Base-by-base conservation (phyloP, 805 yeast genomes). In the Lachancea waltii region DNA sequence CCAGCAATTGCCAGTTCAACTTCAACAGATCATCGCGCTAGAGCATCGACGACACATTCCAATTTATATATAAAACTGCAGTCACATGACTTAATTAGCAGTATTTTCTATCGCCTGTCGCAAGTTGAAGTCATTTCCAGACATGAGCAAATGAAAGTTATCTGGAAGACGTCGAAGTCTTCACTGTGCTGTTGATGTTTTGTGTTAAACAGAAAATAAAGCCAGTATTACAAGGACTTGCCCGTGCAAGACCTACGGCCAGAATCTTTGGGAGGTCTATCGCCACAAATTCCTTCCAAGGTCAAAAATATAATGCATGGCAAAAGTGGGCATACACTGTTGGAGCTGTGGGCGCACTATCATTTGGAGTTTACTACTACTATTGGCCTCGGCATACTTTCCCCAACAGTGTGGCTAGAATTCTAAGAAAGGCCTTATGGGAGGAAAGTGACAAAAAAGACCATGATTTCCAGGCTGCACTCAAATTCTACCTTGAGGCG, bases 351-450 rank as follows among this genome's bases (percentile, higher is more conserved):
- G 51, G 60, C 7, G 42, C 49, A 0, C 27, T 54, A 4, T 48
- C 62, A 0, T 48, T 51, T 30, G 58, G 50, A 1, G 27, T 54
- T 1, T 66, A 65, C 64, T 65, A 62, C 59, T 45, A 67, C 41
- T 73, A 67, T 55, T 78, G 82, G 81, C 85, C 85, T 4, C 74
- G 73, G 41, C 82, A 79, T 49, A 75, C 81, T 2, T 79, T 77
- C 49, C 85, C 92, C 0, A 60, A 68, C 1, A 60, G 75, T 3
- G 95, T 86, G 8, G 92, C 95, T 18, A 74, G 69, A 37, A 67
- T 74, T 18, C 62, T 90, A 45, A 68, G 95, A 27, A 74, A 78
- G 50, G 97, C 83, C 0, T 64, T 89, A 5, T 77, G 89, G 82
- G 89, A 90, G 2, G 96, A 90, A 57, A 70, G 81, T 33, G 81